Percentiles rank a stretch among this genome's conserved stretches.
Evolutionary conservation across 768 basidiomycete species (phyloP).

Genomic region (Russula emetica): DNA sequence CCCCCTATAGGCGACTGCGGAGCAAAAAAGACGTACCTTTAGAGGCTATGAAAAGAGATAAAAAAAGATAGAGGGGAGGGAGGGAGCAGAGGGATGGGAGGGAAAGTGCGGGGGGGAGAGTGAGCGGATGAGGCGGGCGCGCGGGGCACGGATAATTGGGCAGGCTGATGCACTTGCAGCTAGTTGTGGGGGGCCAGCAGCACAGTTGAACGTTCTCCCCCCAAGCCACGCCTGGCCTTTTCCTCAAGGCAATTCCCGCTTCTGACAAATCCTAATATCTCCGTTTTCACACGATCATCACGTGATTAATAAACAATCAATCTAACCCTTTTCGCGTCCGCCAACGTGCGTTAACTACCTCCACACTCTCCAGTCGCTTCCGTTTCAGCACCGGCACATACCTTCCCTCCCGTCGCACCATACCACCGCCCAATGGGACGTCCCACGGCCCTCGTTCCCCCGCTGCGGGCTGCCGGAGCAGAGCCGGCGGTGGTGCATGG

Average conservation of each 20-base stretch:
- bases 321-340: slow-evolving; percentile 33
- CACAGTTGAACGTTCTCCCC: slow-evolving; percentile 16
- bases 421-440: slow-evolving; percentile 71
- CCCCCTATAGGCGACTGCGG: neutral
- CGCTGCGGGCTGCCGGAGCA: slow-evolving; percentile 38
- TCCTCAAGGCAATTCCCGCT: slow-evolving; percentile 20
- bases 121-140: slow-evolving; percentile 21
- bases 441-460: slow-evolving; percentile 36
- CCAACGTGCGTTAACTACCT: slow-evolving; percentile 77
- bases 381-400: slow-evolving; percentile 67
- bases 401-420: slow-evolving; percentile 51
- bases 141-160: slow-evolving; percentile 23
- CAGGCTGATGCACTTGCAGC: slow-evolving; percentile 11
- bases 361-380: slow-evolving; percentile 63
- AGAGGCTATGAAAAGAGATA: neutral
- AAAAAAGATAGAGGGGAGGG: slow-evolving; percentile 7
- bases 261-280: slow-evolving; percentile 10
- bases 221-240: neutral
- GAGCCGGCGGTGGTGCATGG: slow-evolving; percentile 42
- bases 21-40: slow-evolving; percentile 17
- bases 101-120: slow-evolving; percentile 13
- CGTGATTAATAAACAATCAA: neutral
- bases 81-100: slow-evolving; percentile 11
- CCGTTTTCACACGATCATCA: neutral
- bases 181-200: slow-evolving; percentile 23